Evolutionary conservation across 2,329 filamentous ascomycete genomes (phyloP), one percentile per base, ranked within the genome.

Genomic region (Stagonosporopsis vannaccii): DNA sequence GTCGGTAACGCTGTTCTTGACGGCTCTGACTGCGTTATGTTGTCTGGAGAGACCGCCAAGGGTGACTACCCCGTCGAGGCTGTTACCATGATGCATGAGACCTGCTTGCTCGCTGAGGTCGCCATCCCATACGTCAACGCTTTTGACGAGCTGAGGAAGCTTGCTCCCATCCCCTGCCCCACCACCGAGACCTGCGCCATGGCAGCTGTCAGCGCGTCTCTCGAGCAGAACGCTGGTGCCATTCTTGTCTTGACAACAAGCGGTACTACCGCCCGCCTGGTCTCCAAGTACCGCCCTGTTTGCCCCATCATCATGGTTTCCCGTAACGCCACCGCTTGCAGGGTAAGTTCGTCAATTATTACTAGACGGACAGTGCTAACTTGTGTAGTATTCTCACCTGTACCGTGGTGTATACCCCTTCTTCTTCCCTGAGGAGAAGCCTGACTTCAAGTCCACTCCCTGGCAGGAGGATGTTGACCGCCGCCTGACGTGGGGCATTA

Each of bases 231-330:
- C 75, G 95, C 95, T 43, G 92, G 94, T 71, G 94, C 92, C 69
- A 98, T 99, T 78, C 87, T 99, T 67, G 94, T 97, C 61, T 84
- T 99, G 70, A 97, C 94, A 70, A 99, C 95, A 50, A 96, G 93
- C 67, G 95, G 95, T 75, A 91, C 91, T 74, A 97, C 94, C 65
- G 95, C 95, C 58, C 92, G 95, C 72, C 88, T 98, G 61, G 85
- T 98, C 67, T 96, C 94, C 83, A 99, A 99, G 84, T 99, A 97
- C 84, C 91, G 95, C 74, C 95, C 95, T 47, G 93, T 98, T 63
- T 98, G 94, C 87, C 95, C 95, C 70, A 97, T 99, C 82, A 94
- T 99, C 84, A 98, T 98, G 94, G 91, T 99, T 63, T 97, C 94
- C 64, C 90, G 95, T 71, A 97, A 90, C 77, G 81, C 87, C 44